Evolutionary conservation across 1,284 basidiomycete species (phyloP).

Genomic region (Puccinia sorghi): DNA sequence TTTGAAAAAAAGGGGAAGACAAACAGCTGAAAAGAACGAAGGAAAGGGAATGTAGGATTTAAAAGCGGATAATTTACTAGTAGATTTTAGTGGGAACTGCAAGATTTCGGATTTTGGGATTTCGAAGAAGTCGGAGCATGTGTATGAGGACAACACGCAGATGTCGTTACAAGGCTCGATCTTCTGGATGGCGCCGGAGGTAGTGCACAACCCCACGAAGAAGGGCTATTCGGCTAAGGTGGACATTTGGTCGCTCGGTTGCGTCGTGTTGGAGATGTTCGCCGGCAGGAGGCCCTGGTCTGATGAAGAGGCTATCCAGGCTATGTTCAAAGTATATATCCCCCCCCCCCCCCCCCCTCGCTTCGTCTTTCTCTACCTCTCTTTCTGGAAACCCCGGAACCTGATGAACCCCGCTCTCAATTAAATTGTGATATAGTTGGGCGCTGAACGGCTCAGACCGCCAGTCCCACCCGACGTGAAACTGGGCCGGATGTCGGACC

Average conservation of each 20-base stretch:
- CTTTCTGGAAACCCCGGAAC: conserved; percentile 50
- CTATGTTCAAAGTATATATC: conserved; percentile 78
- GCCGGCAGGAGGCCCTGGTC: conserved; percentile 91
- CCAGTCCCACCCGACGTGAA: conserved; percentile 81
- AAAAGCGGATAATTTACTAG: conserved; percentile 97
- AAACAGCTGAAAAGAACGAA: background rate
- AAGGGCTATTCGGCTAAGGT: conserved; percentile 88
- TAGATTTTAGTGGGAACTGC: conserved; percentile 87
- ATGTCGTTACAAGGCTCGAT: conserved; percentile 86
- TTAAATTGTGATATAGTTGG: conserved; percentile 65
- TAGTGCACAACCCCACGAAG: conserved; percentile 72
- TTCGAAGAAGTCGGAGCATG: conserved; percentile 77
- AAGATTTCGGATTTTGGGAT: conserved; percentile 99
- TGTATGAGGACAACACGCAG: conserved; percentile 76
- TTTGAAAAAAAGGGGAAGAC: conserved; percentile 5
- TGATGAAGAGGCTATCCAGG: conserved; percentile 81
- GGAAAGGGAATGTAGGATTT: conserved; percentile 67
- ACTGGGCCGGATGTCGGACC: conserved; percentile 73
- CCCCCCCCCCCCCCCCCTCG: background rate
- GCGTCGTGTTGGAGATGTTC: conserved; percentile 98
- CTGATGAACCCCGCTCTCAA: conserved; percentile 53
- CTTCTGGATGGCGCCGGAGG: conserved; percentile 99
- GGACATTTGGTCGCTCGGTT: conserved; percentile 97
- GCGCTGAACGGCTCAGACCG: conserved; percentile 77
- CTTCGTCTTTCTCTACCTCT: conserved; percentile 67